A percentile compares a stretch with the other conserved stretches of the same genome.
These are phyloP conservation scores for Phytopythium kandeliae DNA, from an alignment of 352 stramenopile genomes.

Conservation along the genomic window DNA sequence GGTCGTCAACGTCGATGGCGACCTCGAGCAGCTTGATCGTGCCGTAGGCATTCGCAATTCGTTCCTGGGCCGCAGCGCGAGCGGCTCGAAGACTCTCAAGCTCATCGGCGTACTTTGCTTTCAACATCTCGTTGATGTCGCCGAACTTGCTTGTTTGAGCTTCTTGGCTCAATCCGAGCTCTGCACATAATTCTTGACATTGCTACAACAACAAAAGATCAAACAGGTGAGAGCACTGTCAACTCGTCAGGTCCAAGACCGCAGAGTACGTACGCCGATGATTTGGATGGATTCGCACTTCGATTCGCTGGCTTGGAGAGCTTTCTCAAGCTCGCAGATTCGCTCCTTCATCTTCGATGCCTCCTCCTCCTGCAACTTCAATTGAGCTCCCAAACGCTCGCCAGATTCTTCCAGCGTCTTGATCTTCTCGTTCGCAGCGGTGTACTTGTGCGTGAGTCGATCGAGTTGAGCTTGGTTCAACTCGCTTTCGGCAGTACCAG, in stretches of 20 bases:
- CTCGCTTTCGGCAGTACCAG: conserved; percentile 2
- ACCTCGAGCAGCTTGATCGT: conserved; percentile 41
- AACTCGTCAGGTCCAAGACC: background rate
- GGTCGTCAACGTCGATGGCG: conserved; percentile 27
- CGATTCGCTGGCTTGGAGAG: conserved; percentile 33
- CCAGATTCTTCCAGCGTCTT: conserved; percentile 18
- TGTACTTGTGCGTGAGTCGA: conserved; percentile 10
- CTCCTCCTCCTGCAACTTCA: conserved; percentile 24
- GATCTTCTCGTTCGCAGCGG: conserved; percentile 13
- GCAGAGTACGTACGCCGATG: conserved; percentile 37
- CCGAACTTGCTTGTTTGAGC: conserved; percentile 52
- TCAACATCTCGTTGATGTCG: conserved; percentile 49
- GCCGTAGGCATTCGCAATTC: conserved; percentile 31
- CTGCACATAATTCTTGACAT: conserved; percentile 66
- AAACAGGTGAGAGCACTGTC: background rate
- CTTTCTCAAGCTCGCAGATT: conserved; percentile 25
- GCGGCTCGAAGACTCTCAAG: conserved; percentile 45
- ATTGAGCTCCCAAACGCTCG: conserved; percentile 12
- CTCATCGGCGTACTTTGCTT: conserved; percentile 59
- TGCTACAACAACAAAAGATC: conserved; percentile 12
- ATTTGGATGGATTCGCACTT: conserved; percentile 58
- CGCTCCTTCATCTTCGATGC: conserved; percentile 17
- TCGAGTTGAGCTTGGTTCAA: conserved; percentile 11
- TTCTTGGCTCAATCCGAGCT: conserved; percentile 45
- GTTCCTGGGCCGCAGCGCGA: conserved; percentile 36